Evolutionary conservation across 2,329 filamentous ascomycete genomes (phyloP).

Genomic region (Penicillium sp.): DNA sequence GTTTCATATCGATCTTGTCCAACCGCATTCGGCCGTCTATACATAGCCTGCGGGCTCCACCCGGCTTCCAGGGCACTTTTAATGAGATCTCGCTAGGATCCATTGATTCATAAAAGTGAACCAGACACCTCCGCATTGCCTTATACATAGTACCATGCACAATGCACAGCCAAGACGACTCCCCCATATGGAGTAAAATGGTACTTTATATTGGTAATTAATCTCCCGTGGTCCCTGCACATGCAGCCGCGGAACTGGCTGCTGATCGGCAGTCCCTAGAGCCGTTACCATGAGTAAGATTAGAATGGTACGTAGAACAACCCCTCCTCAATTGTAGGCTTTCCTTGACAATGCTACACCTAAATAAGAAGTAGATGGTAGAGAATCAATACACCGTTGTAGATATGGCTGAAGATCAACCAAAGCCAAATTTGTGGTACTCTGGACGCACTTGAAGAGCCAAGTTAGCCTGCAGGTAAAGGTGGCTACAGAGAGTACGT

Average conservation of each 20-base stretch:
- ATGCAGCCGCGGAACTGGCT: not conserved
- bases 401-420: not conserved
- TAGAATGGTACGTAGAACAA: too few relatives aligned
- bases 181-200: too few relatives aligned
- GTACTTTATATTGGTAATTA: too few relatives aligned
- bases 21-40: constrained; percentile 21
- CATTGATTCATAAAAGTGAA: not conserved
- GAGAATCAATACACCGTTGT: not conserved
- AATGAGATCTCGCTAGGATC: constrained; percentile 7
- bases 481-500: too few relatives aligned
- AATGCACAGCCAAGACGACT: too few relatives aligned
- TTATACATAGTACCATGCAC: too few relatives aligned
- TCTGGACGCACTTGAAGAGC: not conserved
- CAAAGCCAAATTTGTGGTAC: not conserved
- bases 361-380: not conserved
- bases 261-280: not conserved
- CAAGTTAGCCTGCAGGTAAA: not conserved
- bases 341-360: too few relatives aligned
- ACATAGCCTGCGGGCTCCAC: constrained; percentile 14
- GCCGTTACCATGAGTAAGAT: not conserved
- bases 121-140: not conserved
- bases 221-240: not conserved
- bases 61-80: constrained; percentile 5
- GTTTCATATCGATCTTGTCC: constrained; percentile 22
- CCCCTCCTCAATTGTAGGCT: not conserved